Percentiles rank a stretch among this genome's conserved stretches.
Evolutionary conservation across 805 yeast species (phyloP).

Genomic region (Starmerella vitae): DNA sequence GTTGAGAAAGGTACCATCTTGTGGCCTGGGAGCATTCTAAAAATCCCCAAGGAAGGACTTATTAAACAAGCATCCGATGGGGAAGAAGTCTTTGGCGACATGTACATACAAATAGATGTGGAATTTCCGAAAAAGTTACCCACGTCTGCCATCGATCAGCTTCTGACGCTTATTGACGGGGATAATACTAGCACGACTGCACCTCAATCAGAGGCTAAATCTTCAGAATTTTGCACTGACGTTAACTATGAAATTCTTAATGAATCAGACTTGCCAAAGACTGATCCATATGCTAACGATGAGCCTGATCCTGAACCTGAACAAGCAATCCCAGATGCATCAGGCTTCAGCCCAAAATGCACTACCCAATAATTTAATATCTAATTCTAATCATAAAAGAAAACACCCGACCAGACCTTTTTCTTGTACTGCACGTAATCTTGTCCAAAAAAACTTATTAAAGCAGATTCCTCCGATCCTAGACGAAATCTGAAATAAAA

Average conservation of each 20-base stretch:
- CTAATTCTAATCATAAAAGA: constrained; percentile 33
- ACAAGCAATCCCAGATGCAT: constrained; percentile 1
- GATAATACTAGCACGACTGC: neutral
- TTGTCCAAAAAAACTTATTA: constrained; percentile 57
- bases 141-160: constrained; percentile 11
- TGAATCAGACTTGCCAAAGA: constrained; percentile 13
- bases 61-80: constrained; percentile 7
- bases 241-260: constrained; percentile 4
- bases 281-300: constrained; percentile 9
- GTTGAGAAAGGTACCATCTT: constrained; percentile 65
- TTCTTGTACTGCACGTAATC: constrained; percentile 44
- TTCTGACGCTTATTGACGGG: constrained; percentile 3
- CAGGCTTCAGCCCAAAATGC: no score
- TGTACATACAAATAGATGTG: constrained; percentile 16
- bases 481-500: constrained; percentile 59
- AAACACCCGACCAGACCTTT: constrained; percentile 46
- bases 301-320: constrained; percentile 6
- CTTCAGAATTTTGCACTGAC: no score
- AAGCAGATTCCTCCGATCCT: constrained; percentile 47
- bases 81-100: constrained; percentile 13
- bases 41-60: constrained; percentile 19
- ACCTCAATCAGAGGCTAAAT: no score
- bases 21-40: constrained; percentile 16
- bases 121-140: constrained; percentile 18
- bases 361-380: constrained; percentile 1